A percentile compares a stretch with the other conserved stretches of the same genome.
Conservation (phyloP, 805 yeast species). For the Scheffersomyces ergatensis region DNA sequence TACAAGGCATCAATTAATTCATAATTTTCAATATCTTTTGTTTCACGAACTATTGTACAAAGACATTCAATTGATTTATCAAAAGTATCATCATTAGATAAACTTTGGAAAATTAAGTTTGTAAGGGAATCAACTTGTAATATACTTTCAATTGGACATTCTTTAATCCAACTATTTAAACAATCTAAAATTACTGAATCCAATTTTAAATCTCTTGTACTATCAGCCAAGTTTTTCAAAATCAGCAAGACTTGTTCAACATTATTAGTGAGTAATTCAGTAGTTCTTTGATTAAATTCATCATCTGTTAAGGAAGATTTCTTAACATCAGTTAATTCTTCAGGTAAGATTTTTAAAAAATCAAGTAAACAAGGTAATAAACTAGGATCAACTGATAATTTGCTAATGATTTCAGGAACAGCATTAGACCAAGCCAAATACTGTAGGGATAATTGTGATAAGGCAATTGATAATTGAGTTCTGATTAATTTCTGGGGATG, state of each 20-base stretch:
- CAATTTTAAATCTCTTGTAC: slow-evolving; percentile 25
- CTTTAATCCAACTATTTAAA: slow-evolving; percentile 87
- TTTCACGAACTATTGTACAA: slow-evolving; percentile 77
- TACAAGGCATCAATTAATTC: slow-evolving; percentile 65
- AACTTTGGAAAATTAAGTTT: slow-evolving; percentile 57
- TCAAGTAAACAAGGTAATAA: slow-evolving; percentile 54
- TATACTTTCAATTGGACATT: slow-evolving; percentile 73
- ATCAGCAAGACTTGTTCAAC: slow-evolving; percentile 67
- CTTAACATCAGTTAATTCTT: slow-evolving; percentile 78
- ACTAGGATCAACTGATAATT: slow-evolving; percentile 38
- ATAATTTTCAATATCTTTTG: slow-evolving; percentile 68
- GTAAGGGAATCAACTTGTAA: slow-evolving; percentile 64
- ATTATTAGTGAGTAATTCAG: slow-evolving; percentile 60
- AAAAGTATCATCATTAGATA: slow-evolving; percentile 66
- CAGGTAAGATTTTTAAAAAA: slow-evolving; percentile 85
- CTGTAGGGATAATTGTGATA: slow-evolving; percentile 82
- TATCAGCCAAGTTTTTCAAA: slow-evolving; percentile 47
- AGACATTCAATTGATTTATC: slow-evolving; percentile 86
- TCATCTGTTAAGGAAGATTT: slow-evolving; percentile 78
- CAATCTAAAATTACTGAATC: slow-evolving; percentile 61
- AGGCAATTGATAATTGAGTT: slow-evolving; percentile 77
- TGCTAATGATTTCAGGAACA: slow-evolving; percentile 59
- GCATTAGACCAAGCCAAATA: slow-evolving; percentile 70
- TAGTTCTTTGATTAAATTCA: slow-evolving; percentile 66
- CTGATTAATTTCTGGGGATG: slow-evolving; percentile 55